phyloP scores from a whole-genome alignment of 306 rosid species.

The Cucurbita pepo region DNA sequence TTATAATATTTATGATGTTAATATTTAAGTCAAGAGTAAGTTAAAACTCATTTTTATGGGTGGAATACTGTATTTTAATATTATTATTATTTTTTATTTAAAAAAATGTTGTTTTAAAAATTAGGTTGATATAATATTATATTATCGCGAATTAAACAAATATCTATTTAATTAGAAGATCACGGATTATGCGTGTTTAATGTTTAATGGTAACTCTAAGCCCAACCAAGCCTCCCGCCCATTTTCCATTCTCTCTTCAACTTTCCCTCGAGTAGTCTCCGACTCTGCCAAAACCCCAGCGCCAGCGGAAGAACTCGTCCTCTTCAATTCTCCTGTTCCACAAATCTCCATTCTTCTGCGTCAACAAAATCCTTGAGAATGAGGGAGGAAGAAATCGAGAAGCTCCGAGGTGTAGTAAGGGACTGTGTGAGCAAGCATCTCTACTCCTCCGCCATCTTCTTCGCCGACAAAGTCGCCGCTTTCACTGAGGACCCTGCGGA shows the following conservation, averaged over 20 bases:
- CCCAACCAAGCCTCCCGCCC: conserved; percentile 9
- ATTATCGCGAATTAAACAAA: too few relatives aligned
- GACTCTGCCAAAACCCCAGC: not conserved
- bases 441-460: conserved; percentile 89
- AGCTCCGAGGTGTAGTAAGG: conserved; percentile 81
- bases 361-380: conserved; percentile 10
- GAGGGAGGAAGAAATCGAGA: conserved; percentile 82
- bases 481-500: conserved; percentile 87
- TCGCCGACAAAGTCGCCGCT: conserved; percentile 83
- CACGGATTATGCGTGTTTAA: too few relatives aligned
- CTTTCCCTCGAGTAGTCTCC: not conserved
- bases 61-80: too few relatives aligned
- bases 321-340: not conserved
- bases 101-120: too few relatives aligned
- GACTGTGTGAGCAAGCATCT: conserved; percentile 92
- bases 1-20: too few relatives aligned
- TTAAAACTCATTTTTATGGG: too few relatives aligned
- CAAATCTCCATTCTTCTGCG: not conserved
- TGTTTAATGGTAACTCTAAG: not conserved
- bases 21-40: too few relatives aligned
- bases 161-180: too few relatives aligned
- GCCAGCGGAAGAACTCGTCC: not conserved
- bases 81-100: too few relatives aligned
- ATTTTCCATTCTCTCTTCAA: not conserved
- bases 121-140: too few relatives aligned